These are phyloP conservation scores for Cucurbitaria berberidis DNA, from an alignment of 2,329 filamentous ascomycete genomes.

Conservation along the genomic window DNA sequence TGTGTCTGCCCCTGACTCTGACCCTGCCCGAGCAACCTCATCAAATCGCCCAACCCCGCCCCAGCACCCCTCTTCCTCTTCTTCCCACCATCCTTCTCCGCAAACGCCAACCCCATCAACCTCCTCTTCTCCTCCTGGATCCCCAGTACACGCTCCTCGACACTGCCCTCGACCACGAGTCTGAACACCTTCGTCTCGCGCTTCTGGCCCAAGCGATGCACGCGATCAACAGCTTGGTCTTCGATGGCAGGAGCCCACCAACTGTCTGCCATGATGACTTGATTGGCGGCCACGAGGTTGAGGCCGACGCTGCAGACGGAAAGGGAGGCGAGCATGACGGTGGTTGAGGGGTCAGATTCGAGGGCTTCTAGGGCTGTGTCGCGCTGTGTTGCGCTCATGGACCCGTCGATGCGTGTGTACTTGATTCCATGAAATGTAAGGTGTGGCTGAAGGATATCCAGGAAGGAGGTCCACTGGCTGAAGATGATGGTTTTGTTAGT, in stretches of 20 bases:
- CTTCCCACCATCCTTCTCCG: slow-evolving; percentile 70
- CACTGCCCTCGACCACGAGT: slow-evolving; percentile 77
- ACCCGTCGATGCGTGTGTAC: slow-evolving; percentile 79
- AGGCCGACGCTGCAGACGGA: slow-evolving; percentile 84
- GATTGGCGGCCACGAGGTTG: slow-evolving; percentile 84
- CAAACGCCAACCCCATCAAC: slow-evolving; percentile 78
- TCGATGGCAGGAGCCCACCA: slow-evolving; percentile 95
- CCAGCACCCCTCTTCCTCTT: slow-evolving; percentile 51
- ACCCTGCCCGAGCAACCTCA: slow-evolving; percentile 46
- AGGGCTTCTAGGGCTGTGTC: slow-evolving; percentile 74
- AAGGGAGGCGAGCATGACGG: slow-evolving; percentile 81
- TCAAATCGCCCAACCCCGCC: slow-evolving; percentile 52
- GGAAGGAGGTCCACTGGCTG: slow-evolving; percentile 78
- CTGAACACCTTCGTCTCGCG: slow-evolving; percentile 79
- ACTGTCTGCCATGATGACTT: slow-evolving; percentile 80
- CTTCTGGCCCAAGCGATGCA: slow-evolving; percentile 84
- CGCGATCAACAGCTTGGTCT: slow-evolving; percentile 87
- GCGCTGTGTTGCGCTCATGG: slow-evolving; percentile 73
- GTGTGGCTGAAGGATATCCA: slow-evolving; percentile 73
- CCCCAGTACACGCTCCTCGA: slow-evolving; percentile 80
- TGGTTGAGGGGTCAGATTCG: slow-evolving; percentile 69
- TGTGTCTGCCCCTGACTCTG: background rate
- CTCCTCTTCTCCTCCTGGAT: slow-evolving; percentile 81
- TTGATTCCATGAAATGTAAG: slow-evolving; percentile 66
- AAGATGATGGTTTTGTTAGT: slow-evolving; percentile 75